A percentile compares a stretch with the other conserved stretches of the same genome.
These are phyloP conservation scores for Suillus brevipes DNA, from an alignment of 768 basidiomycete species.

Conservation along the genomic window DNA sequence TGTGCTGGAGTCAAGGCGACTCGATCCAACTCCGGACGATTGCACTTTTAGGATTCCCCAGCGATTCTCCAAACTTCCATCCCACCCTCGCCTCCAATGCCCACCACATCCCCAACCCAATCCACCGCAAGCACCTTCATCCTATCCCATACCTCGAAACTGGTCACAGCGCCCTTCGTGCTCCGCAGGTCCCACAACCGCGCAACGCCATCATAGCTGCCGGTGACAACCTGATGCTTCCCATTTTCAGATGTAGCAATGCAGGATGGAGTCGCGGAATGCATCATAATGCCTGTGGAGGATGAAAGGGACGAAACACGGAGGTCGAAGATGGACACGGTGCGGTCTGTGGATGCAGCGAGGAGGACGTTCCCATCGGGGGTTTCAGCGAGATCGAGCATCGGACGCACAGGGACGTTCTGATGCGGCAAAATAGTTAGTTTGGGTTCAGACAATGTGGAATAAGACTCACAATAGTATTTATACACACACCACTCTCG, in stretches of 20 bases:
- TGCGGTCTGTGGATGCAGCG: constrained; percentile 73
- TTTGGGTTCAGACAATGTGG: neutral
- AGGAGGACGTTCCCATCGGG: constrained; percentile 39
- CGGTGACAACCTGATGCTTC: constrained; percentile 62
- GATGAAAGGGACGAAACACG: constrained; percentile 41
- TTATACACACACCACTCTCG: constrained; percentile 67
- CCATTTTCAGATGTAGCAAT: constrained; percentile 32
- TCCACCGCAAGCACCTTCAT: constrained; percentile 62
- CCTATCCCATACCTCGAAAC: constrained; percentile 61
- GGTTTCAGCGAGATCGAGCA: constrained; percentile 60
- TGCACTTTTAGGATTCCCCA: no score
- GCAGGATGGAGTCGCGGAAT: constrained; percentile 69
- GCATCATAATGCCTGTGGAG: constrained; percentile 47
- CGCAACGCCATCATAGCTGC: constrained; percentile 76
- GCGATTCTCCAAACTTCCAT: constrained; percentile 57
- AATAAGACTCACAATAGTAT: constrained; percentile 60
- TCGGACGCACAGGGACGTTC: constrained; percentile 73
- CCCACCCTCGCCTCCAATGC: constrained; percentile 64
- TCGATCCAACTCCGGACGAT: no score
- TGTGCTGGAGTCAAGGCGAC: neutral
- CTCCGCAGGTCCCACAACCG: constrained; percentile 81
- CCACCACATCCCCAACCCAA: constrained; percentile 56
- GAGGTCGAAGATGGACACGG: constrained; percentile 69
- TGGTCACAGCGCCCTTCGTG: constrained; percentile 60
- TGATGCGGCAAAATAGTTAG: constrained; percentile 27